Evolutionary conservation across 140 eudicot species (phyloP), one percentile per base, ranked within the genome.

Genomic region (Flaveria floridana): DNA sequence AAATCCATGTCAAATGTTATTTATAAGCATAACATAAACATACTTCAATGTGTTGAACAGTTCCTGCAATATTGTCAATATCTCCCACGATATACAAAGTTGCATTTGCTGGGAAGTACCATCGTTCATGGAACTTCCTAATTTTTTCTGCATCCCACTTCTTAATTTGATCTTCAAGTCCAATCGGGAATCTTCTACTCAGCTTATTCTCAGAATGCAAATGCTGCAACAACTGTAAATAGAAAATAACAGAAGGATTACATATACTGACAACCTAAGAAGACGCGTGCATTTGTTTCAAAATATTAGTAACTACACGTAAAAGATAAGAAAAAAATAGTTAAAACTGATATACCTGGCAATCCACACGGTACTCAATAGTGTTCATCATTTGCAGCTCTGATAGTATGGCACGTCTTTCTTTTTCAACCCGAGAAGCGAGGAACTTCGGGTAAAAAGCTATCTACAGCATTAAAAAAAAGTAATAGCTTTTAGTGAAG

Each of bases 311-410:
- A 55, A 53, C 19, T 51, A 52, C 50, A 28, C 9, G 11, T 41
- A 67, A 19, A 66, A 66, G 7, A 16, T 2, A 7, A 16, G 0
- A 39, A 42, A 39, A 42, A 8, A 12, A 2, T 10, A 20, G 21
- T 5, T 46, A 11, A 4, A 37, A 37, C 2, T 37, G 2, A 74
- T 65, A 21, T 81, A 95, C 99, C 97, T 95, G 99, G 84, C 99
- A 95, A 84, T 95, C 99, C 75, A 95, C 99, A 81, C 99, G 99
- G 71, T 95, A 95, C 83, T 95, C 99, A 26, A 95, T 95, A 15
- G 99, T 95, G 82, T 95, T 95, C 99, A 95, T 95, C 99, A 95
- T 95, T 77, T 95, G 99, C 76, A 95, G 84, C 76, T 95, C 99
- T 72, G 99, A 95, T 76, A 95, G 62, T 81, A 95, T 91, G 15